A percentile compares a stretch with the other conserved stretches of the same genome.
Evolutionary conservation across 2,329 filamentous ascomycete genomes (phyloP).

Genomic region (Ploettnerulaceae sp.): DNA sequence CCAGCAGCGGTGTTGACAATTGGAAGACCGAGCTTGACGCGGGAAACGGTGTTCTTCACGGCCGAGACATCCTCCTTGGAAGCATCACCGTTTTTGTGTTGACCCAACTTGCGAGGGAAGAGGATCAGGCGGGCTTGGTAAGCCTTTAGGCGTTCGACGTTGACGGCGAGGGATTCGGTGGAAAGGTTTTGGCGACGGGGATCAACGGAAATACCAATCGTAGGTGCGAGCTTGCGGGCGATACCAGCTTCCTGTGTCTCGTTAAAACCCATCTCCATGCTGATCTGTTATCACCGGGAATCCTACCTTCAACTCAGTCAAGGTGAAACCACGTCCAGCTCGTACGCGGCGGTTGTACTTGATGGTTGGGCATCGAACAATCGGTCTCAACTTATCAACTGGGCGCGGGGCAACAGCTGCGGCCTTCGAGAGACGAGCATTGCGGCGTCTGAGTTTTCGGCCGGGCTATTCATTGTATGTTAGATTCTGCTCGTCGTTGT

Average conservation of each 20-base stretch:
- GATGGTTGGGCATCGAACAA: constrained; percentile 96
- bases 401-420: constrained; percentile 92
- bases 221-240: constrained; percentile 86
- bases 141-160: constrained; percentile 96
- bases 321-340: constrained; percentile 94
- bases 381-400: constrained; percentile 91
- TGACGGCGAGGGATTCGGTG: constrained; percentile 89
- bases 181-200: constrained; percentile 94
- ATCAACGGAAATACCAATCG: constrained; percentile 97
- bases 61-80: constrained; percentile 70
- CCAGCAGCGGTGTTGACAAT: constrained; percentile 63
- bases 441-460: constrained; percentile 88
- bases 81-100: constrained; percentile 89
- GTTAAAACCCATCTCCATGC: constrained; percentile 17
- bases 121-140: constrained; percentile 96
- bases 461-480: constrained; percentile 63
- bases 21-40: constrained; percentile 59
- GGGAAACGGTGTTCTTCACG: constrained; percentile 57
- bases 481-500: constrained; percentile 29
- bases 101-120: constrained; percentile 92
- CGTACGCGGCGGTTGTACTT: constrained; percentile 99
- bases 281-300: constrained; percentile 5
- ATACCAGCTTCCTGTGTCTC: constrained; percentile 83
- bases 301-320: constrained; percentile 94
- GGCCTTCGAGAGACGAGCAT: constrained; percentile 90